phyloP scores from a whole-genome alignment of 2,329 filamentous ascomycete species.

The Phaeosphaeriaceae sp. region DNA sequence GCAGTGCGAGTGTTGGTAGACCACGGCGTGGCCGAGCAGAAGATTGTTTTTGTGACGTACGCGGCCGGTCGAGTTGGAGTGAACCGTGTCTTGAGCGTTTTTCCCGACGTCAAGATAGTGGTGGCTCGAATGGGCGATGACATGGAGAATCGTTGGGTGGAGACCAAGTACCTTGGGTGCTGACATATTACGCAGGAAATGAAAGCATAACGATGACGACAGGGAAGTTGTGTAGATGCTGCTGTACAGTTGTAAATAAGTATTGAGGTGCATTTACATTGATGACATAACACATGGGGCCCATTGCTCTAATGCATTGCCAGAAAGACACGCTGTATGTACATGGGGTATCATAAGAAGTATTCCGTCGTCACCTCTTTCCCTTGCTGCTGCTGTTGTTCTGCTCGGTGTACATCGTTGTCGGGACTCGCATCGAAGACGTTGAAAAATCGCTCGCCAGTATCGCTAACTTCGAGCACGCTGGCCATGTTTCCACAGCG shows the following conservation, averaged over 20 bases:
- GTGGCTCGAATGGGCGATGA: slow-evolving; percentile 83
- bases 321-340: slow-evolving; percentile 11
- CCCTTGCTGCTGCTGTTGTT: slow-evolving; percentile 78
- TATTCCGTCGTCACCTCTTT: slow-evolving; percentile 75
- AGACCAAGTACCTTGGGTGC: slow-evolving; percentile 89
- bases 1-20: slow-evolving; percentile 95
- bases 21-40: slow-evolving; percentile 83
- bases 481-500: slow-evolving; percentile 96
- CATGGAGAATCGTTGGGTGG: slow-evolving; percentile 86
- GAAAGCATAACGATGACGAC: not conserved
- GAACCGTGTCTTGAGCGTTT: slow-evolving; percentile 85
- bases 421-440: slow-evolving; percentile 97
- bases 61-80: slow-evolving; percentile 84
- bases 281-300: slow-evolving; percentile 1
- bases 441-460: slow-evolving; percentile 94
- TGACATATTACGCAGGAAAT: slow-evolving; percentile 49
- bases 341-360: slow-evolving; percentile 63
- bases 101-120: slow-evolving; percentile 85
- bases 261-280: slow-evolving; percentile 8
- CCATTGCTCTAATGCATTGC: slow-evolving; percentile 13
- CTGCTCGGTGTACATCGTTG: slow-evolving; percentile 84
- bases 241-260: slow-evolving; percentile 6
- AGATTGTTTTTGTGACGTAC: slow-evolving; percentile 92
- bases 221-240: not conserved
- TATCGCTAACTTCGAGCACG: slow-evolving; percentile 93